Evolutionary conservation across 495 filamentous ascomycete genomes (phyloP).

Genomic region (Aspergillus homomorphus): DNA sequence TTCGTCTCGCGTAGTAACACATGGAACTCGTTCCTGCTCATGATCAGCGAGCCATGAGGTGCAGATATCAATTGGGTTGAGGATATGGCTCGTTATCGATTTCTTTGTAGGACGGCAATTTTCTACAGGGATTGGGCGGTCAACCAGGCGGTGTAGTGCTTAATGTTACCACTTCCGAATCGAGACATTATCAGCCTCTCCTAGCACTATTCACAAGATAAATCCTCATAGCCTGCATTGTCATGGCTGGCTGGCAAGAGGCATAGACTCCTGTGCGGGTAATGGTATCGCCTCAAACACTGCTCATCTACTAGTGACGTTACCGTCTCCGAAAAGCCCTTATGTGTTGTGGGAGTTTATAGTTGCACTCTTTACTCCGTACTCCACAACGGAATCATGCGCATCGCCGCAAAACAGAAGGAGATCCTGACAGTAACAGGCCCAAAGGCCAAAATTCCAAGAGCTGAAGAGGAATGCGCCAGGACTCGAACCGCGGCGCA

Average conservation of each 20-base stretch:
- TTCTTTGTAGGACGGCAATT: neutral
- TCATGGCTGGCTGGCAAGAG: too few relatives aligned
- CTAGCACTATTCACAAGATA: too few relatives aligned
- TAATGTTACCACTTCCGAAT: neutral
- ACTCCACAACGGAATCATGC: neutral
- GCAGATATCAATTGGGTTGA: neutral
- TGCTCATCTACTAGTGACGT: too few relatives aligned
- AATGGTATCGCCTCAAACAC: too few relatives aligned
- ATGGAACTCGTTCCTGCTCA: neutral
- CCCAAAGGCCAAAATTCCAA: too few relatives aligned
- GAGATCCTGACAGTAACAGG: neutral
- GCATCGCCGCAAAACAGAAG: neutral
- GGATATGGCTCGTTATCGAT: neutral
- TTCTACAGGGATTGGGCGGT: neutral
- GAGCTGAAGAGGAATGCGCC: neutral
- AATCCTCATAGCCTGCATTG: too few relatives aligned
- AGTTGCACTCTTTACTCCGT: too few relatives aligned
- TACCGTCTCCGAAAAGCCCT: too few relatives aligned
- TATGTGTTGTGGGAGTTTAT: too few relatives aligned
- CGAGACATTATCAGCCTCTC: too few relatives aligned
- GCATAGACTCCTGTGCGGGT: too few relatives aligned
- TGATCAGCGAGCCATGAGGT: constrained; percentile 1
- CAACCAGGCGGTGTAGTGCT: neutral
- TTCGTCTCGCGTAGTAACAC: neutral
- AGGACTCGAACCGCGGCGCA: neutral